phyloP scores from a whole-genome alignment of 208 protist species.

The Acanthamoeba royreba region DNA sequence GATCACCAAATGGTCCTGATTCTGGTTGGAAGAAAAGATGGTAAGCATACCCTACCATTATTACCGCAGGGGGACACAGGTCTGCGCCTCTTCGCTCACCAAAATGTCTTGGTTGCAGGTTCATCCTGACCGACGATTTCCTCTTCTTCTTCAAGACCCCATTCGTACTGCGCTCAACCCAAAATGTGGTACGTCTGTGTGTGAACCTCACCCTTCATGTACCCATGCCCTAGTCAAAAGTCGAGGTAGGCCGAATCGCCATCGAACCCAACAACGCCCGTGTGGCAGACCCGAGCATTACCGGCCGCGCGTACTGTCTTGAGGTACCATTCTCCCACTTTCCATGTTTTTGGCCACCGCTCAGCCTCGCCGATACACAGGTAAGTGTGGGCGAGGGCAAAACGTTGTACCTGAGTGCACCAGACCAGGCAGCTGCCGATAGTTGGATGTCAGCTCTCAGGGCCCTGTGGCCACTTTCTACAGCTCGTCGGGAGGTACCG shows the following conservation, averaged over 20 bases:
- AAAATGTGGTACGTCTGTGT: background rate
- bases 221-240: background rate
- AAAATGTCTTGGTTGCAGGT: background rate
- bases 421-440: background rate
- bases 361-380: background rate
- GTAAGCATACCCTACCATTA: background rate
- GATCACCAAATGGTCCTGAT: background rate
- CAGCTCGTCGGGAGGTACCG: background rate
- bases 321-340: background rate
- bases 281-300: background rate
- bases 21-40: background rate
- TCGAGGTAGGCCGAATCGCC: background rate
- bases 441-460: background rate
- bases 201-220: background rate
- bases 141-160: slow-evolving; percentile 1
- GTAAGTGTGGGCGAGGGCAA: background rate
- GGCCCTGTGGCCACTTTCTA: background rate
- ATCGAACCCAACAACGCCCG: background rate
- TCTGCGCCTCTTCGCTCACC: background rate
- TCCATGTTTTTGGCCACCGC: background rate
- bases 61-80: background rate
- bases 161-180: background rate
- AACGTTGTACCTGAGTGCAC: background rate
- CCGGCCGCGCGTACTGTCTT: background rate
- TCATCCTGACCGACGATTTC: slow-evolving; percentile 3